Evolutionary conservation across 2,329 filamentous ascomycete species (phyloP), one percentile per base, ranked within the genome.

Genomic region (Monilinia fructicola): DNA sequence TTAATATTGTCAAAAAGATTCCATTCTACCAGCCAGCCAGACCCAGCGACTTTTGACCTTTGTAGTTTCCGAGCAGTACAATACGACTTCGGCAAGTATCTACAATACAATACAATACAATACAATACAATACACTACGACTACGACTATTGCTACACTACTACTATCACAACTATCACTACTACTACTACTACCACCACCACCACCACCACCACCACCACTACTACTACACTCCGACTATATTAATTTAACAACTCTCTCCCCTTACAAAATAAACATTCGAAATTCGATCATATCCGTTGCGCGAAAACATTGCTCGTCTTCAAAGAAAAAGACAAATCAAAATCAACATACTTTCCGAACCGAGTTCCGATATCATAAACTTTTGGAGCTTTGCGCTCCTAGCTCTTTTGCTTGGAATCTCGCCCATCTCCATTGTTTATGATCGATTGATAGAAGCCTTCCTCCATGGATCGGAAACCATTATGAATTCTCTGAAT

Each of bases 401-500:
- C 64, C 44, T 35, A 38, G 53, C 65, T 52, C 44, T 56, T 56
- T 56, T 58, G 28, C 44, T 52, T 52, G 44, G 42, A 44, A 23
- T 52, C 53, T 46, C 21, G 54, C 64, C 16, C 26, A 60, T 61
- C 50, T 38, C 46, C 46, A 60, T 65, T 53, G 63, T 65, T 59
- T 38, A 38, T 59, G 54, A 59, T 59, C 60, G 48, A 54, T 42
- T 63, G 40, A 50, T 23, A 65, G 55, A 64, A 59, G 26, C 64
- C 68, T 66, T 71, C 69, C 72, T 75, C 75, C 73, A 77, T 88
- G 86, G 86, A 84, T 83, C 79, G 78, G 78, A 71, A 71, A 74
- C 64, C 83, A 91, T 85, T 81, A 97, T 97, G 94, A 97, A 97
- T 88, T 96, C 93, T 75, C 84, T 97, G 83, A 96, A 95, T 82